A percentile compares a stretch with the other conserved stretches of the same genome.
These are phyloP conservation scores for Umbelopsis ramanniana DNA, from an alignment of 192 early-diverging fungal species.

Conservation along the genomic window DNA sequence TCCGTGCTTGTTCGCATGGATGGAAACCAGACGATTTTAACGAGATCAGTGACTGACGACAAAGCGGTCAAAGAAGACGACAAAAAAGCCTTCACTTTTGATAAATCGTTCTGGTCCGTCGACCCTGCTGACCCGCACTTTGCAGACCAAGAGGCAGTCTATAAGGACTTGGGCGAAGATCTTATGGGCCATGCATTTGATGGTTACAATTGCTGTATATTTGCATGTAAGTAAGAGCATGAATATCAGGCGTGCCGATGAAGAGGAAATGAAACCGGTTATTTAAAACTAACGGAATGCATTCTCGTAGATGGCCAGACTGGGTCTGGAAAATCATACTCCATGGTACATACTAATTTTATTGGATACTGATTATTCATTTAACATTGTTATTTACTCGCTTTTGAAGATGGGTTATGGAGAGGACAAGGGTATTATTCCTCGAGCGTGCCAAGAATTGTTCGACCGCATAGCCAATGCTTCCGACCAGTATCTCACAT, in stretches of 20 bases:
- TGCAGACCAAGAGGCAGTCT: conserved; percentile 77
- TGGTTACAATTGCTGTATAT: conserved; percentile 93
- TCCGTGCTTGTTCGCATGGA: conserved; percentile 69
- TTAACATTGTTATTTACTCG: background rate
- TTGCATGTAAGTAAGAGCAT: conserved; percentile 69
- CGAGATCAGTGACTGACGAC: conserved; percentile 41
- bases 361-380: background rate
- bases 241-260: background rate
- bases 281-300: background rate
- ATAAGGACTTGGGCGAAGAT: conserved; percentile 73
- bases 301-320: conserved; percentile 71
- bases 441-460: conserved; percentile 77
- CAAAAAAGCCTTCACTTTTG: conserved; percentile 78
- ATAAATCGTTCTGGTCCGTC: conserved; percentile 87
- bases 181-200: conserved; percentile 84
- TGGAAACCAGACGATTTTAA: conserved; percentile 67
- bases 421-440: conserved; percentile 85
- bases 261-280: background rate
- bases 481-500: conserved; percentile 46
- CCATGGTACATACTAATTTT: conserved; percentile 48
- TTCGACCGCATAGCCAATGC: conserved; percentile 65
- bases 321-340: conserved; percentile 73
- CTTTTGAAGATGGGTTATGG: conserved; percentile 68
- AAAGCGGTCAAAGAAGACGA: conserved; percentile 35
- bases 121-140: conserved; percentile 59